Base-by-base conservation (phyloP, 2,329 filamentous ascomycete genomes). In the Rhynchosporium secalis region DNA sequence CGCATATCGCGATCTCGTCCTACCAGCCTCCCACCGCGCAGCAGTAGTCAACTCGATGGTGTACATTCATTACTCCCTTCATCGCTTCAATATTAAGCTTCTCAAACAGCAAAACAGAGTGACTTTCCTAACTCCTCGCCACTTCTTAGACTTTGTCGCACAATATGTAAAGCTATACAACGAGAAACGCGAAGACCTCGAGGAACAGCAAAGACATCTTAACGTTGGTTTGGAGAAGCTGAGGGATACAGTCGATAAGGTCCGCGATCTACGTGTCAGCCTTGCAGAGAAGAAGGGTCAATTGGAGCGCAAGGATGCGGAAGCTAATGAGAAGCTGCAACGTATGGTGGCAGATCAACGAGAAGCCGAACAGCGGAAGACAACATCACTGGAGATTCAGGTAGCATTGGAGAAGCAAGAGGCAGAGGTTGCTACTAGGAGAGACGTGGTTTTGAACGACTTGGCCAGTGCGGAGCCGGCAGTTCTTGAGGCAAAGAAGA, bases 141-240 rank as follows among this genome's bases (percentile, higher is more conserved):
- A 99, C 76, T 99, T 96, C 80, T 80, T 99, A 57, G 96, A 99
- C 75, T 99, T 99, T 72, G 94, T 99, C 62, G 91, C 92, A 45
- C 95, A 99, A 74, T 99, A 97, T 74, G 93, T 97, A 76, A 95
- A 91, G 76, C 82, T 99, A 6, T 98, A 98, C 78, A 96, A 93
- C 66, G 95, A 99, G 77, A 99, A 99, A 81, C 90, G 96, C 10
- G 95, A 98, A 75, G 95, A 99, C 73, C 84, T 99, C 1, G 95
- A 99, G 76, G 95, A 99, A 75, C 95, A 99, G 76, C 95, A 99
- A 75, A 90, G 95, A 36, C 95, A 99, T 83, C 82, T 99, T 66
- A 99, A 99, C 72, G 93, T 98, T 61, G 96, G 95, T 82, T 84
- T 99, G 1, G 95, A 99, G 79, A 99, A 99, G 76, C 82, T 99